Evolutionary conservation across 192 early-diverging fungal genomes (phyloP), one percentile per base, ranked within the genome.

Genomic region (Backusella luteola): DNA sequence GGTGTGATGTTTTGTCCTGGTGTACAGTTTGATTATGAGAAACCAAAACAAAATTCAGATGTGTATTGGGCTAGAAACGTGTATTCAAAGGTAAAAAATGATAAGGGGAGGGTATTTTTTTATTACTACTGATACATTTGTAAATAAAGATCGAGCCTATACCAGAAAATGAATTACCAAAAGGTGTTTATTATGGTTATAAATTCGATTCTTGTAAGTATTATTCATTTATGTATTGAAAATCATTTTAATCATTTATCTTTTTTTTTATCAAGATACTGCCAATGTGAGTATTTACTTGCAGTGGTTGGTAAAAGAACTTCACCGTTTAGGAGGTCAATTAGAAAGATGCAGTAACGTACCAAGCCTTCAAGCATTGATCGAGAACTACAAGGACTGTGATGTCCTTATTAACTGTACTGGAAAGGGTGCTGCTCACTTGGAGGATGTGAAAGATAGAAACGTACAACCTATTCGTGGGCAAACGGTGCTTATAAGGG

Each of bases 361-460:
- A 21, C 68, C 56, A 8, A 87, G 90, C 75, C 79, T 92, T 26
- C 56, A 81, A 2, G 85, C 88, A 52, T 81, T 84, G 12, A 81
- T 85, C 11, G 74, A 81, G 6, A 66, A 70, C 0, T 84, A 85
- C 26, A 82, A 73, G 4, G 85, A 81, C 36, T 81, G 86, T 8
- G 85, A 78, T 49, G 52, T 44, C 8, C 35, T 96, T 71, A 81
- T 97, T 69, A 96, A 96, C 73, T 96, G 96, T 78, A 89, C 94
- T 14, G 96, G 92, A 1, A 79, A 90, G 9, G 91, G 90, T 15
- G 90, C 93, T 26, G 67, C 83, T 14, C 76, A 56, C n/a, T 77
- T 97, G 9, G 91, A 91, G 9, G 96, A 95, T 19, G 93, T 96
- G 12, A 77, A 89, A 17, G 96, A 97, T 77, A 34, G 69, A 12